phyloP scores from a whole-genome alignment of 345 rosid species.

The Pistacia integerrima region DNA sequence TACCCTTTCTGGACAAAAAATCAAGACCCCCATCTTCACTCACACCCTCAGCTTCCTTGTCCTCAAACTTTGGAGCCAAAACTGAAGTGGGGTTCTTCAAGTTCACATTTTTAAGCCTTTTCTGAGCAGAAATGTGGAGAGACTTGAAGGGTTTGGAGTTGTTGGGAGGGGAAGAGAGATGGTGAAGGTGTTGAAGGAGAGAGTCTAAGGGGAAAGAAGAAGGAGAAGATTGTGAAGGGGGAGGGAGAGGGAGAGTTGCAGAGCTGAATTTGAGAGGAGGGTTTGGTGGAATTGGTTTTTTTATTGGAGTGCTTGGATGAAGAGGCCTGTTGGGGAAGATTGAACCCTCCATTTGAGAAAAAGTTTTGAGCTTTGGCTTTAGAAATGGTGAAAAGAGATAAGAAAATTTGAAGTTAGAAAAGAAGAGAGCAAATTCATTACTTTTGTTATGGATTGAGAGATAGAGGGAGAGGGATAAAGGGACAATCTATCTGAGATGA shows the following conservation, averaged over 20 bases:
- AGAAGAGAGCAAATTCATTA: background rate
- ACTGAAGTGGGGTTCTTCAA: conserved; percentile 33
- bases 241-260: conserved; percentile 56
- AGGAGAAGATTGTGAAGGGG: conserved; percentile 41
- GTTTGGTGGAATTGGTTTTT: conserved; percentile 34
- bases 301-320: conserved; percentile 46
- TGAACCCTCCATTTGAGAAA: conserved; percentile 61
- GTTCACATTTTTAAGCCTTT: conserved; percentile 26
- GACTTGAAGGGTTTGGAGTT: conserved; percentile 36
- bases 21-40: conserved; percentile 21
- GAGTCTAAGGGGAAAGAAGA: conserved; percentile 66
- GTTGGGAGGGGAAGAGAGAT: conserved; percentile 54
- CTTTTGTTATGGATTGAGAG: background rate
- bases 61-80: conserved; percentile 32
- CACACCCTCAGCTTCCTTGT: conserved; percentile 26
- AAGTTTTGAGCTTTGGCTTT: background rate
- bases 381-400: background rate
- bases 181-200: conserved; percentile 75
- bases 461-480: background rate
- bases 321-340: conserved; percentile 66
- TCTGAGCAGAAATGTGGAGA: conserved; percentile 38
- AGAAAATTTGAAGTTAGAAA: background rate
- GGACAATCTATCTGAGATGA: background rate
- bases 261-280: conserved; percentile 65
- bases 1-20: conserved; percentile 55